Evolutionary conservation across 768 basidiomycete genomes (phyloP).

Genomic region (Leccinum olivaceopallidum): DNA sequence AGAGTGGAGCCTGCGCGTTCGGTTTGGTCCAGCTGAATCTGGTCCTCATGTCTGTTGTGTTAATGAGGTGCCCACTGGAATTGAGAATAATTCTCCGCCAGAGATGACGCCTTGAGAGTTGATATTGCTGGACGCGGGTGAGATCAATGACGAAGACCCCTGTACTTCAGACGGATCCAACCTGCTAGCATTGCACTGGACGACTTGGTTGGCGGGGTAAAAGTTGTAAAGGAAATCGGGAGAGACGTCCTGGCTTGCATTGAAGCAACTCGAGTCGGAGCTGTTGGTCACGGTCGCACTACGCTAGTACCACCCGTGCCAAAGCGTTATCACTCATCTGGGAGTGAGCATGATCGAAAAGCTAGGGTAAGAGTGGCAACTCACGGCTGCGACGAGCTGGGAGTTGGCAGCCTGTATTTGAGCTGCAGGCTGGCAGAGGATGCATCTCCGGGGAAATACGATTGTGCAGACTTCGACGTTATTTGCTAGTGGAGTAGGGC

Average conservation of each 20-base stretch:
- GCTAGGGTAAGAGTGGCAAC: constrained; percentile 29
- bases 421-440: constrained; percentile 53
- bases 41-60: constrained; percentile 45
- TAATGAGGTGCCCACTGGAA: constrained; percentile 39
- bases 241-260: constrained; percentile 44
- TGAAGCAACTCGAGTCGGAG: constrained; percentile 59
- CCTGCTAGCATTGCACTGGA: constrained; percentile 62
- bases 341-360: not conserved
- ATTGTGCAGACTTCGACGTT: constrained; percentile 61
- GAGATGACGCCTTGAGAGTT: constrained; percentile 73
- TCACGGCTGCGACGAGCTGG: constrained; percentile 74
- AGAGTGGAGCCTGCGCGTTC: constrained; percentile 67
- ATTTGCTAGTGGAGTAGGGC: constrained; percentile 58
- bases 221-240: constrained; percentile 63
- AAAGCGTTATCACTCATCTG: constrained; percentile 65
- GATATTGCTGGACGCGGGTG: constrained; percentile 41
- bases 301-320: constrained; percentile 76
- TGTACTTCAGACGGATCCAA: constrained; percentile 50
- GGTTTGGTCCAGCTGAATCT: constrained; percentile 70
- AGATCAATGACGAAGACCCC: constrained; percentile 31
- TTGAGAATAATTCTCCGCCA: constrained; percentile 44
- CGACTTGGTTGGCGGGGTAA: constrained; percentile 60
- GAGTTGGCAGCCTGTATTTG: constrained; percentile 62
- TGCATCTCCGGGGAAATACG: constrained; percentile 47
- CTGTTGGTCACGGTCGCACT: constrained; percentile 37